phyloP scores from a whole-genome alignment of 108 stramenopile species.

The Aurantiochytrium sp. region DNA sequence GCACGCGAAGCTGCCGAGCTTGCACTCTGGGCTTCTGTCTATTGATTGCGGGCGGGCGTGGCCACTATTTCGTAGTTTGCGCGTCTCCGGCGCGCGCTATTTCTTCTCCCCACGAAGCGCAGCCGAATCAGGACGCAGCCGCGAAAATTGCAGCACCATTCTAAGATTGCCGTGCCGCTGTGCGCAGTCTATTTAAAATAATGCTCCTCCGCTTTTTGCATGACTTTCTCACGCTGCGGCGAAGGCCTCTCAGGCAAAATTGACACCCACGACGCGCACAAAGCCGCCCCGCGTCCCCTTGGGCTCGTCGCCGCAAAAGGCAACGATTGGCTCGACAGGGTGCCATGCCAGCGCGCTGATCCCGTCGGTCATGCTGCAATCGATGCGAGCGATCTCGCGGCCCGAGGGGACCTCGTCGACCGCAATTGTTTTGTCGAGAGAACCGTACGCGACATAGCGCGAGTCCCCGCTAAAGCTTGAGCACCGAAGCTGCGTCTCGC shows the following conservation, averaged over 20 bases:
- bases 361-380: constrained; percentile 6
- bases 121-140: too few relatives aligned
- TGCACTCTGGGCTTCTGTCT: too few relatives aligned
- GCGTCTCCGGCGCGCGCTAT: too few relatives aligned
- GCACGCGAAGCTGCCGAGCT: too few relatives aligned
- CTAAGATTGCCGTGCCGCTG: too few relatives aligned
- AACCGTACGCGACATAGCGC: background rate
- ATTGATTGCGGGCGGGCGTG: too few relatives aligned
- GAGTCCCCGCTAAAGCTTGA: background rate
- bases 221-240: too few relatives aligned
- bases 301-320: constrained; percentile 21
- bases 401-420: background rate
- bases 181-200: too few relatives aligned
- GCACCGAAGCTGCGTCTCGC: constrained; percentile 1
- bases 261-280: background rate
- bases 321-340: background rate
- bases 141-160: too few relatives aligned
- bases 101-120: too few relatives aligned
- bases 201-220: too few relatives aligned
- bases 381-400: background rate
- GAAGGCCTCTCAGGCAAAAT: background rate
- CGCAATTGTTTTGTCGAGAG: background rate
- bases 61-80: too few relatives aligned
- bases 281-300: background rate
- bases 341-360: background rate